phyloP scores from a whole-genome alignment of 495 filamentous ascomycete genomes.

The Talaromyces thailandensis region DNA sequence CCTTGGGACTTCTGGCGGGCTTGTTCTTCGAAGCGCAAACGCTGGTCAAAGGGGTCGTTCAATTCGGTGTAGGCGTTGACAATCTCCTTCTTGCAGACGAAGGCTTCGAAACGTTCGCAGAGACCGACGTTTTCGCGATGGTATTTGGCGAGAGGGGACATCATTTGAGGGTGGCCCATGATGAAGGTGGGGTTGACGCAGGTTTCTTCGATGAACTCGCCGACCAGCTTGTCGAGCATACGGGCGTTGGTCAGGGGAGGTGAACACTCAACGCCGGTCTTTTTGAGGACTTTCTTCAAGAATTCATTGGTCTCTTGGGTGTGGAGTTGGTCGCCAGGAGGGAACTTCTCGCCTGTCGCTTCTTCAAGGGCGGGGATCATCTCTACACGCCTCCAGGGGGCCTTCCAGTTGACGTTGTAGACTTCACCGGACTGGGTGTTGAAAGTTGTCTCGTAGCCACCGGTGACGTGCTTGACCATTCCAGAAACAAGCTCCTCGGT shows the following conservation, averaged over 20 bases:
- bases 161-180: slow-evolving; percentile 87
- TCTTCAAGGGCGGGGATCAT: slow-evolving; percentile 96
- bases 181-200: slow-evolving; percentile 97
- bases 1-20: slow-evolving; percentile 91
- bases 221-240: slow-evolving; percentile 95
- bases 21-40: slow-evolving; percentile 93
- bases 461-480: slow-evolving; percentile 86
- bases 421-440: slow-evolving; percentile 72
- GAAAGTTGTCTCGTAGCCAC: slow-evolving; percentile 75
- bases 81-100: slow-evolving; percentile 96
- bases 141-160: slow-evolving; percentile 96
- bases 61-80: slow-evolving; percentile 96
- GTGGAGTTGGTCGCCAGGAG: slow-evolving; percentile 79
- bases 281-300: slow-evolving; percentile 73
- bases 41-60: slow-evolving; percentile 94
- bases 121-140: slow-evolving; percentile 74
- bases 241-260: slow-evolving; percentile 90
- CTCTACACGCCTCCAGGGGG: slow-evolving; percentile 85
- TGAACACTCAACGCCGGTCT: slow-evolving; percentile 82
- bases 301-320: slow-evolving; percentile 80
- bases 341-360: slow-evolving; percentile 87
- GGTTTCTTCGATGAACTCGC: slow-evolving; percentile 89
- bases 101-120: slow-evolving; percentile 94
- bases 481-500: slow-evolving; percentile 91
- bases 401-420: slow-evolving; percentile 90